Percentiles rank a stretch among this genome's conserved stretches.
phyloP scores from a whole-genome alignment of 352 stramenopile species.

The Pythium myriotylum region DNA sequence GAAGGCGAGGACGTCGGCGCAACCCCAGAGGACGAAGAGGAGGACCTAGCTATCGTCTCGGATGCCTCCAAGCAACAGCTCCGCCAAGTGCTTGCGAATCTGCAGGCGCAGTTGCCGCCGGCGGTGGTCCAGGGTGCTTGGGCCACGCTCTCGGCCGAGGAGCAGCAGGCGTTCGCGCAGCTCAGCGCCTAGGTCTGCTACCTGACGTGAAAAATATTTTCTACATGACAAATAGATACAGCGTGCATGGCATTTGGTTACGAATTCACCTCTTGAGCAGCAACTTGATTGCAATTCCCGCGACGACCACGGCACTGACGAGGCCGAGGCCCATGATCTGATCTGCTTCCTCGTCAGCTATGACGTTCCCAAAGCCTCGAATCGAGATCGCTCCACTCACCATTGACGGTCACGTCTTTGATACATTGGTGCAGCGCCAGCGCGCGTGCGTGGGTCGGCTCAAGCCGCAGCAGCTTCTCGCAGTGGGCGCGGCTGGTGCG shows the following conservation, averaged over 20 bases:
- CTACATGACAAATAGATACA: slow-evolving; percentile 3
- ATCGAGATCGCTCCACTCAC: slow-evolving; percentile 25
- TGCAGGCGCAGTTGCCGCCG: slow-evolving; percentile 70
- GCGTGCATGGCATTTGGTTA: neutral
- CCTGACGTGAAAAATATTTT: neutral
- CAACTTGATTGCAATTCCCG: slow-evolving; percentile 71
- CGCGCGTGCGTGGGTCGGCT: slow-evolving; percentile 70
- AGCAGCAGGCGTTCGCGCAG: slow-evolving; percentile 72
- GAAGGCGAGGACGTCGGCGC: slow-evolving; percentile 53
- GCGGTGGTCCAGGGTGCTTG: slow-evolving; percentile 68
- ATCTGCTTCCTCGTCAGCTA: slow-evolving; percentile 35
- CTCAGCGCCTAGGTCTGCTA: slow-evolving; percentile 26
- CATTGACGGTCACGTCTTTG: slow-evolving; percentile 66
- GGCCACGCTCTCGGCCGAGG: slow-evolving; percentile 64
- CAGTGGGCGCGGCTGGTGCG: slow-evolving; percentile 67
- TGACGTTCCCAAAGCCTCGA: neutral
- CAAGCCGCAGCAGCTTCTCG: slow-evolving; percentile 75
- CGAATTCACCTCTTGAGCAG: slow-evolving; percentile 65
- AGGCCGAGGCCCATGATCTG: slow-evolving; percentile 69
- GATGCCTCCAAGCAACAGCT: slow-evolving; percentile 62
- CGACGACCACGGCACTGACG: slow-evolving; percentile 70
- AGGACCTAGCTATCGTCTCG: slow-evolving; percentile 73
- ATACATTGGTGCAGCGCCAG: slow-evolving; percentile 78
- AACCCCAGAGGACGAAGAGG: slow-evolving; percentile 46
- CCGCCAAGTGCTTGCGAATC: slow-evolving; percentile 54